Evolutionary conservation across 345 rosid species (phyloP).

Genomic region (Brassica nigra): DNA sequence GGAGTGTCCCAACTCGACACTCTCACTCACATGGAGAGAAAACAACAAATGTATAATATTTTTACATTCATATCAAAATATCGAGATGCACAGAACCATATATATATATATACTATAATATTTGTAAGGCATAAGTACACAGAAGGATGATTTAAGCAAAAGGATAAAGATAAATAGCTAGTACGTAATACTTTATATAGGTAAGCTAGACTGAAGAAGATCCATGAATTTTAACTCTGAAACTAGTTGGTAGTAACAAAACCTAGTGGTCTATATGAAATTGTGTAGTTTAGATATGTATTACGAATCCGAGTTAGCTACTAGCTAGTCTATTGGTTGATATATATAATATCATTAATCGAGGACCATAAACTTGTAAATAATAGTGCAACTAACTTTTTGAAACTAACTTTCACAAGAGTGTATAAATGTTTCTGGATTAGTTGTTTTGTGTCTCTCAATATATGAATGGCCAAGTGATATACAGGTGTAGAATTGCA

Average conservation of each 20-base stretch:
- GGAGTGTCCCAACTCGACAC: background rate
- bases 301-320: background rate
- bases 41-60: background rate
- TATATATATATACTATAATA: no score
- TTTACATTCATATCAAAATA: background rate
- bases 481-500: constrained; percentile 6
- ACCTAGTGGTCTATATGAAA: background rate
- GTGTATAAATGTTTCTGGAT: background rate
- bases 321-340: background rate
- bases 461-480: background rate
- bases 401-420: background rate
- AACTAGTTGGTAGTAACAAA: background rate
- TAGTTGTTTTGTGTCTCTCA: no score
- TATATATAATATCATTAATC: background rate
- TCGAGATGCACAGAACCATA: constrained; percentile 6
- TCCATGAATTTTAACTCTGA: background rate
- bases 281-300: background rate
- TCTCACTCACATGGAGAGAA: constrained; percentile 35
- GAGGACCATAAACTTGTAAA: background rate
- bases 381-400: background rate
- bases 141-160: background rate
- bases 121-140: no score
- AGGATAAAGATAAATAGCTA: background rate
- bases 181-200: background rate
- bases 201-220: background rate